Conservation (phyloP, 257 asterid species). For the Scutellaria minor region DNA sequence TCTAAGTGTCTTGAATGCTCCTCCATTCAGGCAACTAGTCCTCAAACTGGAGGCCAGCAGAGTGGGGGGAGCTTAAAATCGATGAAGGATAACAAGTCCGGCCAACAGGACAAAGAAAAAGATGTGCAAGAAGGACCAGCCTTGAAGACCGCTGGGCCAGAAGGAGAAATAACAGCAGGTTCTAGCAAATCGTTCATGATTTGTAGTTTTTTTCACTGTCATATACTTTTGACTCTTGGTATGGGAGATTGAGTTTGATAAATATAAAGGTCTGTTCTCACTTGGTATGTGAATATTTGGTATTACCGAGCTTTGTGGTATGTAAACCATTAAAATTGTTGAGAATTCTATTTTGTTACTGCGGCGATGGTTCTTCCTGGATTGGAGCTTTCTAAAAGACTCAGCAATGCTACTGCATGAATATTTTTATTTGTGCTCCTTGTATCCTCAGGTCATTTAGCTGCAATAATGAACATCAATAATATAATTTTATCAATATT, state of each 20-base stretch:
- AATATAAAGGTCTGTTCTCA: background rate
- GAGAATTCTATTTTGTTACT: slow-evolving; percentile 16
- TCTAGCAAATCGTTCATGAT: slow-evolving; percentile 22
- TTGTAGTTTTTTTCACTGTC: slow-evolving; percentile 4
- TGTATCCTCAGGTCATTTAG: background rate
- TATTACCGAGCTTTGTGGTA: slow-evolving; percentile 3
- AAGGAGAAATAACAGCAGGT: slow-evolving; percentile 99
- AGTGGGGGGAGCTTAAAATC: slow-evolving; percentile 86
- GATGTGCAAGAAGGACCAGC: slow-evolving; percentile 78
- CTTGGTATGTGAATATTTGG: slow-evolving; percentile 13
- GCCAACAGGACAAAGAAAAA: slow-evolving; percentile 66
- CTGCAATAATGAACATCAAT: background rate
- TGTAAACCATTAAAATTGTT: slow-evolving; percentile 1
- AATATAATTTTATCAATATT: background rate
- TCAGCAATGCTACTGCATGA: slow-evolving; percentile 10
- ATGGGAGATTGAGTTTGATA: background rate
- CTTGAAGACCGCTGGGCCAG: slow-evolving; percentile 90
- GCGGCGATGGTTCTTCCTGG: slow-evolving; percentile 6
- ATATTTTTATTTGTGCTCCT: slow-evolving; percentile 7
- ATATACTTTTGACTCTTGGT: background rate
- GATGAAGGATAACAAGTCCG: slow-evolving; percentile 74
- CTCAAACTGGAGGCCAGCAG: slow-evolving; percentile 85
- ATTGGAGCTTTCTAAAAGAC: background rate
- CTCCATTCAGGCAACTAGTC: slow-evolving; percentile 77
- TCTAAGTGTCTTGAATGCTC: slow-evolving; percentile 28